Evolutionary conservation across 2,329 filamentous ascomycete species (phyloP).

Genomic region (Monilinia polystroma): DNA sequence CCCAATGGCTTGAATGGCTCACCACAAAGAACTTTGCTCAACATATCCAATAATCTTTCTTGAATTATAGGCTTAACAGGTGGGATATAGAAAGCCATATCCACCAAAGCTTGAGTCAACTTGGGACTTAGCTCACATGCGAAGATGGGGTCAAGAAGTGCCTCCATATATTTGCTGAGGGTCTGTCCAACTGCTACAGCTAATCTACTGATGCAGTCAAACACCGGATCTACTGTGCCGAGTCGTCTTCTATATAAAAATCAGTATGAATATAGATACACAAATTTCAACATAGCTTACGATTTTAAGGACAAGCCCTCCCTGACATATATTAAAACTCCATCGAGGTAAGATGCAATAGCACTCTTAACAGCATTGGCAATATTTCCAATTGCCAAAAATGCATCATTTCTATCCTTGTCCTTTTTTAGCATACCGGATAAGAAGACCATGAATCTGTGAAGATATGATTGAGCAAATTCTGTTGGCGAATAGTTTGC

Average conservation of each 20-base stretch:
- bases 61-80: conserved; percentile 92
- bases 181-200: conserved; percentile 94
- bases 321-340: conserved; percentile 88
- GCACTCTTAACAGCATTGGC: conserved; percentile 94
- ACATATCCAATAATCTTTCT: conserved; percentile 87
- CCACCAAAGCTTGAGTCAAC: conserved; percentile 90
- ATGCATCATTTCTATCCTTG: conserved; percentile 90
- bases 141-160: conserved; percentile 92
- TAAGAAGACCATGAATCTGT: conserved; percentile 96
- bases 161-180: conserved; percentile 97
- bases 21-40: conserved; percentile 89
- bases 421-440: conserved; percentile 93
- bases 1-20: conserved; percentile 90
- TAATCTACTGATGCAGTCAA: conserved; percentile 96
- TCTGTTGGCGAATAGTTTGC: conserved; percentile 90
- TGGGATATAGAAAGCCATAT: conserved; percentile 98
- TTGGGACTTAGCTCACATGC: conserved; percentile 92
- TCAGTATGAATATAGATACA: conserved; percentile 34
- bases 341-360: conserved; percentile 92
- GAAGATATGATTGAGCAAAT: conserved; percentile 82
- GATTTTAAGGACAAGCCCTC: conserved; percentile 85
- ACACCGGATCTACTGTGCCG: conserved; percentile 70
- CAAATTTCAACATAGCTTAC: conserved; percentile 40
- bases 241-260: conserved; percentile 42
- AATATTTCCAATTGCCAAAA: conserved; percentile 93